A percentile compares a stretch with the other conserved stretches of the same genome.
Evolutionary conservation across 176 grass and related monocot species (phyloP).

Genomic region (Avena atlantica): DNA sequence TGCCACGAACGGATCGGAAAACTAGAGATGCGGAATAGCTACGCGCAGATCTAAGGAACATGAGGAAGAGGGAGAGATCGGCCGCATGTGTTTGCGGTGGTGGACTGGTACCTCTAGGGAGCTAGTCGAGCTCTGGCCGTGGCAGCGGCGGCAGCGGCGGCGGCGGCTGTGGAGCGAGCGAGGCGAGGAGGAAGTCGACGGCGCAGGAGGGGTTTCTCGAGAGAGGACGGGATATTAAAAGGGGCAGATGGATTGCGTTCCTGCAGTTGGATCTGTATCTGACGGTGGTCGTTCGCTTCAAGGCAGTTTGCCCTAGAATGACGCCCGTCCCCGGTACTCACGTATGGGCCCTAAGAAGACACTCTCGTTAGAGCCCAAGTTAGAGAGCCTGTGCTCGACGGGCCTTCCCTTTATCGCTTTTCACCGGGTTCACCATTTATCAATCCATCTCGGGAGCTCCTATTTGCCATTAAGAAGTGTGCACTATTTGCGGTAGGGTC

Average conservation of each 20-base stretch:
- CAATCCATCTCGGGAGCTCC: neutral
- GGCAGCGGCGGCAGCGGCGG: neutral
- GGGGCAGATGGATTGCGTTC: neutral
- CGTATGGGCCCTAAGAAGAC: neutral
- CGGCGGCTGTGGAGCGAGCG: neutral
- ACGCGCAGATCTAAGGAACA: neutral
- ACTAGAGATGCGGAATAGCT: neutral
- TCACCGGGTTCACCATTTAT: neutral
- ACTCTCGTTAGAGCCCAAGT: neutral
- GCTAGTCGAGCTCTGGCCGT: conserved; percentile 22
- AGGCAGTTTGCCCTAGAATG: conserved; percentile 32
- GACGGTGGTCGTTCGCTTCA: neutral
- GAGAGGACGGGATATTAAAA: neutral
- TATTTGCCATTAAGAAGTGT: no score
- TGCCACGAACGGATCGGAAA: no score
- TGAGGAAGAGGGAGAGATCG: neutral
- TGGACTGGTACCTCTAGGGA: conserved; percentile 26
- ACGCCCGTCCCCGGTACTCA: neutral
- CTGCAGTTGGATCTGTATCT: conserved; percentile 23
- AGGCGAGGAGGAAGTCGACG: conserved; percentile 27
- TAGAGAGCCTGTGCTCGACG: neutral
- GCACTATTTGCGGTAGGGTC: no score
- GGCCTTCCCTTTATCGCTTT: neutral
- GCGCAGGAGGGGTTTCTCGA: conserved; percentile 19
- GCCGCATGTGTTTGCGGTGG: fast-evolving